Conservation (phyloP, 805 yeast genomes). For the Barnettozyma pratensis region DNA sequence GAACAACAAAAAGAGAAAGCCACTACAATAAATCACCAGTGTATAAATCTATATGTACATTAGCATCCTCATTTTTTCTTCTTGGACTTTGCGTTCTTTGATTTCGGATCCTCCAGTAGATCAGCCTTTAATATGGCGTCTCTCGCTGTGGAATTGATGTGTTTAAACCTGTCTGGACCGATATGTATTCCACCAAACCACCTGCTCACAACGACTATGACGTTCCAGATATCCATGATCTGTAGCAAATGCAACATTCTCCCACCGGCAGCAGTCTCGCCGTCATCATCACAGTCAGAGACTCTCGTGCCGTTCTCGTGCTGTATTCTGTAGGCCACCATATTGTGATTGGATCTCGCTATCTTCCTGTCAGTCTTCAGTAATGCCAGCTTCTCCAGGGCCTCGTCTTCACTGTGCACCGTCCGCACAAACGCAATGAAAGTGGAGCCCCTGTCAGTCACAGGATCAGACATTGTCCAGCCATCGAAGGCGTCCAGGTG, state of each 20-base stretch:
- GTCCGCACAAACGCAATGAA: constrained; percentile 71
- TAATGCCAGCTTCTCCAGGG: constrained; percentile 42
- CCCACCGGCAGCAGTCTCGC: constrained; percentile 95
- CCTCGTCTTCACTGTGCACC: constrained; percentile 66
- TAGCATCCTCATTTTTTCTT: constrained; percentile 23
- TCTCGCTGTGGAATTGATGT: constrained; percentile 83
- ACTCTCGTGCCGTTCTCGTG: constrained; percentile 44
- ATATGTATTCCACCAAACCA: constrained; percentile 93
- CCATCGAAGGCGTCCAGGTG: constrained; percentile 49
- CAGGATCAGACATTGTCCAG: constrained; percentile 76
- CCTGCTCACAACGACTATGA: constrained; percentile 69
- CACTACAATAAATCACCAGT: background rate
- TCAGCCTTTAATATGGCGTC: constrained; percentile 73
- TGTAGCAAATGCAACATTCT: constrained; percentile 74
- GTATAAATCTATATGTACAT: too few relatives aligned
- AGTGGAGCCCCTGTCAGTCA: constrained; percentile 78
- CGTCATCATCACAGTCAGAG: constrained; percentile 95
- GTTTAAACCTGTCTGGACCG: constrained; percentile 93
- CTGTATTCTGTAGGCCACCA: constrained; percentile 81
- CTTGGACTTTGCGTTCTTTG: constrained; percentile 14
- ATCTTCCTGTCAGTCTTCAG: constrained; percentile 64
- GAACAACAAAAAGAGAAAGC: constrained; percentile 16
- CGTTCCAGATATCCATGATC: constrained; percentile 73
- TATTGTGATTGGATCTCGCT: constrained; percentile 67
- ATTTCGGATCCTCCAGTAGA: constrained; percentile 28